Conservation (phyloP, 73 alveolate genomes). For the Blepharisma stoltei region DNA sequence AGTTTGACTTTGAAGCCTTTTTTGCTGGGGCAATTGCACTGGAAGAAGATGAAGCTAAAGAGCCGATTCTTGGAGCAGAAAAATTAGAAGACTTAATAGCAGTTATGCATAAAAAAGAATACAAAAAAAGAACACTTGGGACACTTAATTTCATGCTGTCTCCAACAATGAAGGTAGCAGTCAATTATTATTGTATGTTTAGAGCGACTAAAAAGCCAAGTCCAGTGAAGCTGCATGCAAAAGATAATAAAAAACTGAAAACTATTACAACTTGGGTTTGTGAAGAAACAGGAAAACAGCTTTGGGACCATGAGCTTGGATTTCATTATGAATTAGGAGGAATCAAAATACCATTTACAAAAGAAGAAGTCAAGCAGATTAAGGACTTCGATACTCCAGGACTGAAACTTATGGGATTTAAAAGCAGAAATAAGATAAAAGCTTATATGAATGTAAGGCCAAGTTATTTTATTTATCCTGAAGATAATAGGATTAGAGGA, state of each 20-base stretch:
- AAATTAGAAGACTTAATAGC: slow-evolving; percentile 74
- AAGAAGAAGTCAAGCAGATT: slow-evolving; percentile 83
- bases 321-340: slow-evolving; percentile 87
- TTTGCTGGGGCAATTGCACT: slow-evolving; percentile 78
- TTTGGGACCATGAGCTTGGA: slow-evolving; percentile 88
- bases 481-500: slow-evolving; percentile 87
- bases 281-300: slow-evolving; percentile 87
- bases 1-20: slow-evolving; percentile 85
- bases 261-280: slow-evolving; percentile 72
- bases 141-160: slow-evolving; percentile 73
- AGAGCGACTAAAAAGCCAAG: slow-evolving; percentile 81
- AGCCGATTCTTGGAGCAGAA: slow-evolving; percentile 46
- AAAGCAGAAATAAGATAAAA: slow-evolving; percentile 76
- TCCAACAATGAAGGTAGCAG: slow-evolving; percentile 76
- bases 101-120: slow-evolving; percentile 84
- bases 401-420: slow-evolving; percentile 94
- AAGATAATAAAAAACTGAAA: slow-evolving; percentile 77
- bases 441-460: slow-evolving; percentile 91
- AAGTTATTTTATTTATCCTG: slow-evolving; percentile 95
- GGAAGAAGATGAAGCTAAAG: slow-evolving; percentile 77
- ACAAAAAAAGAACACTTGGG: slow-evolving; percentile 80
- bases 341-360: slow-evolving; percentile 80
- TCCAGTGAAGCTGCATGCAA: slow-evolving; percentile 81
- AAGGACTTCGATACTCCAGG: slow-evolving; percentile 92
- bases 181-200: slow-evolving; percentile 80